A percentile compares a stretch with the other conserved stretches of the same genome.
Evolutionary conservation across 805 yeast genomes (phyloP).

Genomic region (Candida oleophila): DNA sequence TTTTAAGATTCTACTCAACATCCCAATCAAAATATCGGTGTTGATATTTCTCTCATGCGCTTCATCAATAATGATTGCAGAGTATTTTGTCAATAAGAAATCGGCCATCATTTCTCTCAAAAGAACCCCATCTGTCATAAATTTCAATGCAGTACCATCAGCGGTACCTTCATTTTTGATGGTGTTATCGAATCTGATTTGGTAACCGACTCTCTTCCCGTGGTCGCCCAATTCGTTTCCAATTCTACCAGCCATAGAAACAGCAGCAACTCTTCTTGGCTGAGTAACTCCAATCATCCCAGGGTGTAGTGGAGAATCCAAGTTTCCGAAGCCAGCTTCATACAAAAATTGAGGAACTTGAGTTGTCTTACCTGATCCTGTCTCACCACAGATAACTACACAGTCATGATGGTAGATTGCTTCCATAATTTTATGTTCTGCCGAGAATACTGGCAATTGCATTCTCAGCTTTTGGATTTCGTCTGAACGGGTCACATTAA

Average conservation of each 20-base stretch:
- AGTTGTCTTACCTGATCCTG: conserved; percentile 98
- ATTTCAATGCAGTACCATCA: conserved; percentile 67
- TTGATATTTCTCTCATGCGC: conserved; percentile 97
- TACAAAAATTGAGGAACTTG: conserved; percentile 95
- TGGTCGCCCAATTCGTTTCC: conserved; percentile 73
- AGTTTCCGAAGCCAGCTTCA: conserved; percentile 87
- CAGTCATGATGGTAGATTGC: conserved; percentile 91
- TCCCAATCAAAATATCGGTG: conserved; percentile 93
- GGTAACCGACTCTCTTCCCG: conserved; percentile 70
- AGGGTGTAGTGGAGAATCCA: conserved; percentile 53
- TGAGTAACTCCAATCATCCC: conserved; percentile 98
- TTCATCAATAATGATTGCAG: conserved; percentile 88
- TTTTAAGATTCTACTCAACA: conserved; percentile 81
- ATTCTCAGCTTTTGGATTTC: conserved; percentile 67
- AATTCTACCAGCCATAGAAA: conserved; percentile 85
- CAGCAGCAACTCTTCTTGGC: conserved; percentile 93
- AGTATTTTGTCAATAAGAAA: conserved; percentile 75
- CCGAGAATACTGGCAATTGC: conserved; percentile 82
- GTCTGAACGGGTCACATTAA: conserved; percentile 62
- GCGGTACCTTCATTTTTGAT: conserved; percentile 47
- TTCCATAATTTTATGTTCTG: conserved; percentile 93
- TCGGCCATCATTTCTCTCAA: conserved; percentile 92
- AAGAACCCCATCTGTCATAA: conserved; percentile 94
- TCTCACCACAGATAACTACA: conserved; percentile 91
- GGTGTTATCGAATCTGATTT: conserved; percentile 76